A percentile compares a stretch with the other conserved stretches of the same genome.
Conservation (phyloP, 129 eudicot species). For the Escallonia rubra region DNA sequence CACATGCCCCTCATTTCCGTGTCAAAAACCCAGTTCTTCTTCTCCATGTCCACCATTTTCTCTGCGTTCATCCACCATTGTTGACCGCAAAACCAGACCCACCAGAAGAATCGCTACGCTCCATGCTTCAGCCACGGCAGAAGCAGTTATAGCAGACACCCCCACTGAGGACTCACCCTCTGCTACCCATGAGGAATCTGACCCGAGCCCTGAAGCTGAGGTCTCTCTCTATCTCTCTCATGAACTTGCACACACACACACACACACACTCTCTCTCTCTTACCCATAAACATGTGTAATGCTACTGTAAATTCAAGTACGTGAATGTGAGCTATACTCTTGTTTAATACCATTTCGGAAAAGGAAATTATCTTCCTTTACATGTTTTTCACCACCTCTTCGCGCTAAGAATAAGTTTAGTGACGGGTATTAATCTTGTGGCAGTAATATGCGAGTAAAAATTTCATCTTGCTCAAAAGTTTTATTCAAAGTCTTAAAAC, state of each 20-base stretch:
- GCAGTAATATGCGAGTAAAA: no score
- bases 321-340: no score
- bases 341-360: no score
- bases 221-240: slow-evolving; percentile 7
- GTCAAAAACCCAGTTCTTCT: slow-evolving; percentile 16
- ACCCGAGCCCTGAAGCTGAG: slow-evolving; percentile 27
- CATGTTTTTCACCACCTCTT: no score
- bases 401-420: no score
- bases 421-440: no score
- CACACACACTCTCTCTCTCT: neutral
- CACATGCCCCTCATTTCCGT: slow-evolving; percentile 31
- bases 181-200: slow-evolving; percentile 1
- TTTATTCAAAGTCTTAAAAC: no score
- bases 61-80: slow-evolving; percentile 10
- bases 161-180: slow-evolving; percentile 15
- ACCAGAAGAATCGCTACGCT: slow-evolving; percentile 26
- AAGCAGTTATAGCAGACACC: slow-evolving; percentile 25
- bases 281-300: no score
- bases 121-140: slow-evolving; percentile 36
- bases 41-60: neutral
- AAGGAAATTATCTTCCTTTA: no score
- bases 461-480: no score
- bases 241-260: neutral
- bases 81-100: slow-evolving; percentile 8
- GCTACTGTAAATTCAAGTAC: no score